Evolutionary conservation across 768 basidiomycete species (phyloP).

Genomic region (Kwoniella pini): DNA sequence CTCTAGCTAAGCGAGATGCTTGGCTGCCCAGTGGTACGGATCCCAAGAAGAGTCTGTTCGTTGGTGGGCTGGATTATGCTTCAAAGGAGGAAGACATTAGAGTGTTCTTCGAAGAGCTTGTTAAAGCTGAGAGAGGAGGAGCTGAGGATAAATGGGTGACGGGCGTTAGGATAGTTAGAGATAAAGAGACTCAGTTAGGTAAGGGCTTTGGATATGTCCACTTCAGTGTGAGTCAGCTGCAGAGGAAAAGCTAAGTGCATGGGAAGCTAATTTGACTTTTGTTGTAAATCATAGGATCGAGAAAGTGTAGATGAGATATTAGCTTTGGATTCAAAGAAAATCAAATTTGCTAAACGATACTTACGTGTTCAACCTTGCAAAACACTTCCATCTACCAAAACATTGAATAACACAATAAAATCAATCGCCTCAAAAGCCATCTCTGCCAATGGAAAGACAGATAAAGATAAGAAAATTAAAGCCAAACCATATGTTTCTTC

Average conservation of each 20-base stretch:
- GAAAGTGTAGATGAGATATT: constrained; percentile 91
- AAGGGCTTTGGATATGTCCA: constrained; percentile 95
- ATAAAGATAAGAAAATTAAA: constrained; percentile 3
- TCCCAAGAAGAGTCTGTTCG: constrained; percentile 80
- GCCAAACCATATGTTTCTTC: constrained; percentile 3
- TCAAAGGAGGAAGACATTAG: constrained; percentile 87
- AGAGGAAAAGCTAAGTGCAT: no score
- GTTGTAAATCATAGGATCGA: constrained; percentile 67
- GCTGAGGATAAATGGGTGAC: constrained; percentile 62
- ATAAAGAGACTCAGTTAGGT: constrained; percentile 87
- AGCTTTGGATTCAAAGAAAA: constrained; percentile 70
- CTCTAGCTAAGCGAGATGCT: constrained; percentile 49
- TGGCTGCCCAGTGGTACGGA: constrained; percentile 58
- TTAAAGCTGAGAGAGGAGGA: constrained; percentile 68
- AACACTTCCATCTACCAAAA: constrained; percentile 58
- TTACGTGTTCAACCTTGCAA: constrained; percentile 90
- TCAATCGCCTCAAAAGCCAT: constrained; percentile 25
- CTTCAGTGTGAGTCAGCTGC: constrained; percentile 72
- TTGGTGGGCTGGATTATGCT: constrained; percentile 90
- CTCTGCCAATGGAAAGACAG: background rate
- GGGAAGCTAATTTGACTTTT: no score
- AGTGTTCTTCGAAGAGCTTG: constrained; percentile 76
- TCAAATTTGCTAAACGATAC: constrained; percentile 91
- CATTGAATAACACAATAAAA: constrained; percentile 30
- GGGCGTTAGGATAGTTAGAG: constrained; percentile 82